Evolutionary conservation across 1,284 basidiomycete genomes (phyloP), one percentile per base, ranked within the genome.

Genomic region (Mycocalia duriaeana): DNA sequence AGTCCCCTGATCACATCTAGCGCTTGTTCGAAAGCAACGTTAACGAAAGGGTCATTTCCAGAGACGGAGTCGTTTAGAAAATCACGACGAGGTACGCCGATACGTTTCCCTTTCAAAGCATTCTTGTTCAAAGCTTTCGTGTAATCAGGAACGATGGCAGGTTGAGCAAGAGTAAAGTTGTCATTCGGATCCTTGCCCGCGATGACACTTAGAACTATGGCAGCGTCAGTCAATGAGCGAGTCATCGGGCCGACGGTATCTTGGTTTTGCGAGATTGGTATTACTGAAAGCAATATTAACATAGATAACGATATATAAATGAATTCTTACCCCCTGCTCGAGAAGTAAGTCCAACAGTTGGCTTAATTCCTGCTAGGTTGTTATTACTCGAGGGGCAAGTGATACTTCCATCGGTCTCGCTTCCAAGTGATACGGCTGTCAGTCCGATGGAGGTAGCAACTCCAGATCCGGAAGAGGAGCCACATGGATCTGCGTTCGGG

Each of bases 371-470:
- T 0, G 72, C 75, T 24, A 81, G 41, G 53, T 83, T 77, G 39
- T 79, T 80, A 28, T 73, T 62, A 53, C 72, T 70, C 1, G 71
- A 61, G 4, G 78, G 78, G 36, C 73, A 77, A 8, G 72, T 71
- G 47, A 85, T 83, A 46, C 79, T 82, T 8, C 82, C 81, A 53
- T 82, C 77, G 1, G 83, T 85, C 60, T 88, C 85, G 1, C 75
- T 71, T 0, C 85, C 85, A 0, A 88, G 68, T 0, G 81, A 66
- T 0, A 73, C 77, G 2, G 82, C 71, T 4, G 74, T 68, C 4
- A 88, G 70, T 3, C 84, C 84, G 19, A 85, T 82, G 0, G 82
- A 76, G 1, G 73, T 69, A 19, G 76, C 74, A 18, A 86, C 72
- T 0, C 74, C 85, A 26, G 78, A 80, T 2, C 85, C 85, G 3